Percentiles rank a stretch among this genome's conserved stretches.
Evolutionary conservation across 257 asterid species (phyloP).

Genomic region (Nicotiana otophora): DNA sequence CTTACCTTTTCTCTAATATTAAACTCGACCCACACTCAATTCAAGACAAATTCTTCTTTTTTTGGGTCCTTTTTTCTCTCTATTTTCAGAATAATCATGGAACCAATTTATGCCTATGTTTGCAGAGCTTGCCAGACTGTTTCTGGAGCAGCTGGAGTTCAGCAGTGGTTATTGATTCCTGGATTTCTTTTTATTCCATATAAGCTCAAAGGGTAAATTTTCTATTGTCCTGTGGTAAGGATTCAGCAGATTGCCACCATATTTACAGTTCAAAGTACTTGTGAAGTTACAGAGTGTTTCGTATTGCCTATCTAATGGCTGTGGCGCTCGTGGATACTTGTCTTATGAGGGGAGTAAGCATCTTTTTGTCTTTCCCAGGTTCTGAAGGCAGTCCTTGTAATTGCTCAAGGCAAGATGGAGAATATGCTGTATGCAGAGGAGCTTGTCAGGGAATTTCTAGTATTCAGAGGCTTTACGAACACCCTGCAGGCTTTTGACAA

Average conservation of each 20-base stretch:
- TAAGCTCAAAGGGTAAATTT: neutral
- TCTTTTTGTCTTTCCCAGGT: neutral
- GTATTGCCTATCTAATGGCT: neutral
- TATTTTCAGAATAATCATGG: neutral
- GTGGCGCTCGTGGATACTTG: neutral
- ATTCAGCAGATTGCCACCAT: neutral
- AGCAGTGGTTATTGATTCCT: neutral
- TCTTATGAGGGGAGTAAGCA: neutral
- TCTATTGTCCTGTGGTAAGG: neutral
- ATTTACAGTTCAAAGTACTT: neutral
- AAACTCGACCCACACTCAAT: neutral
- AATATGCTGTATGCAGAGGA: conserved; percentile 83
- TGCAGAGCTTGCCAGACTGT: neutral
- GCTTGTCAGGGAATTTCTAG: conserved; percentile 74
- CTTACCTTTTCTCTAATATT: neutral
- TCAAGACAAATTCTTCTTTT: neutral
- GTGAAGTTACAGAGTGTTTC: neutral
- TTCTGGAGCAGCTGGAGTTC: conserved; percentile 1
- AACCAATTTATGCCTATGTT: neutral
- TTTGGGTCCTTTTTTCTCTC: neutral
- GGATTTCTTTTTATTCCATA: neutral
- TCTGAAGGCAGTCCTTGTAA: neutral
- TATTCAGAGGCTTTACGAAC: conserved; percentile 81
- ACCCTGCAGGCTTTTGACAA: conserved; percentile 71
- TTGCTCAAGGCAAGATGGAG: conserved; percentile 40